Evolutionary conservation across 2,329 filamentous ascomycete species (phyloP).

Genomic region (Aureobasidium uvarum): DNA sequence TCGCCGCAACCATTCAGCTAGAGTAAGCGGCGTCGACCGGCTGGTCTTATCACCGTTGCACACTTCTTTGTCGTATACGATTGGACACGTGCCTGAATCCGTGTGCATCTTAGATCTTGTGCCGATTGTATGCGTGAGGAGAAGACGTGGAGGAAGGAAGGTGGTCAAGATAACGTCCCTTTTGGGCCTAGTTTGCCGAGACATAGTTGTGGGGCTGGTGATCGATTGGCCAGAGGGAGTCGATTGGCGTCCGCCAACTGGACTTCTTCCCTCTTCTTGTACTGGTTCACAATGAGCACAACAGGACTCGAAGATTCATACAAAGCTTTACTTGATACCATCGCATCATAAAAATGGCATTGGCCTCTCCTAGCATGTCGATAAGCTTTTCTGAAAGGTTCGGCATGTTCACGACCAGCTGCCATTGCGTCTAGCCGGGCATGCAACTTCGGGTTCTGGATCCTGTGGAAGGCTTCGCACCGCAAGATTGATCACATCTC

Average conservation of each 20-base stretch:
- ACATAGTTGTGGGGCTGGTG: neutral
- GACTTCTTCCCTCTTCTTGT: constrained; percentile 13
- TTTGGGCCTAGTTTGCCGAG: neutral
- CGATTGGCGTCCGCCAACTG: constrained; percentile 1
- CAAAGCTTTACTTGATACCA: neutral
- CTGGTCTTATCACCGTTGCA: neutral
- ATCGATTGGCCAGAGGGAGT: neutral
- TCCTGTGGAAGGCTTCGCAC: neutral
- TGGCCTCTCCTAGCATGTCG: neutral
- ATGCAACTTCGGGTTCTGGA: neutral
- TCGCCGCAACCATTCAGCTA: constrained; percentile 19
- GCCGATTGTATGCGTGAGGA: constrained; percentile 3
- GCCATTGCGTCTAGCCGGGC: neutral
- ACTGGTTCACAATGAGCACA: neutral
- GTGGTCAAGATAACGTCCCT: neutral
- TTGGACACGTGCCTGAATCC: too few species aligned
- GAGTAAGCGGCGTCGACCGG: neutral
- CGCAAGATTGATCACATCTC: neutral
- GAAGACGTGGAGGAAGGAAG: neutral
- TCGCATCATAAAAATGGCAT: neutral
- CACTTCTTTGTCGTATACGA: neutral
- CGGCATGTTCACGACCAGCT: neutral
- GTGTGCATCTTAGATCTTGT: neutral
- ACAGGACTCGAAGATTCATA: neutral
- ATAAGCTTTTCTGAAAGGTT: neutral